These are phyloP conservation scores for Pezicula radicicola DNA, from an alignment of 2,329 filamentous ascomycete genomes.

Conservation along the genomic window DNA sequence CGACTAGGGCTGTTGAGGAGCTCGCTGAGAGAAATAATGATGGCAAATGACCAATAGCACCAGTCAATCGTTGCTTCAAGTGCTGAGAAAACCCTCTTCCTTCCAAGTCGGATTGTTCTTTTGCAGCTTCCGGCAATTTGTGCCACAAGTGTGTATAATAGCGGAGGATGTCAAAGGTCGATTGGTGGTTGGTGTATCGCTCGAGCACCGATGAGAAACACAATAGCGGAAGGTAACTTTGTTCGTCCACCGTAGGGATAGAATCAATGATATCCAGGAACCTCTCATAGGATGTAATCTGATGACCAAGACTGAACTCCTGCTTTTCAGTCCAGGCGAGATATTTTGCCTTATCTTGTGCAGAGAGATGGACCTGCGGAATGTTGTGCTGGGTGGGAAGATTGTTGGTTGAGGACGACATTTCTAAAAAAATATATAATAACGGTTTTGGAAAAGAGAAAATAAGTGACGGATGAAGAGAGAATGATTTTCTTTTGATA, in stretches of 20 bases:
- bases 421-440: neutral
- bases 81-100: neutral
- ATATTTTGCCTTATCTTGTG: neutral
- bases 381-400: neutral
- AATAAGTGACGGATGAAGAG: too few relatives aligned
- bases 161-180: slow-evolving; percentile 30
- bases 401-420: neutral
- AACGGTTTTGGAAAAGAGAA: too few relatives aligned
- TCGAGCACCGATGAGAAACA: neutral
- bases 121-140: slow-evolving; percentile 33
- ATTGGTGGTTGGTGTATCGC: neutral
- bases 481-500: too few relatives aligned
- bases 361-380: neutral
- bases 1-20: neutral
- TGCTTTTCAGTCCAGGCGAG: neutral
- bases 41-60: neutral
- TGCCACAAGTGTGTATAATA: slow-evolving; percentile 34
- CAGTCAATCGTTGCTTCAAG: neutral
- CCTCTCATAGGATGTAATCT: neutral
- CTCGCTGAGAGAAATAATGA: neutral
- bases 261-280: neutral
- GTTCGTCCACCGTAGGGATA: neutral
- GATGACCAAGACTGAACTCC: neutral
- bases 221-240: neutral
- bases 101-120: slow-evolving; percentile 18